phyloP scores from a whole-genome alignment of 441 rosid species.

The Hura crepitans region DNA sequence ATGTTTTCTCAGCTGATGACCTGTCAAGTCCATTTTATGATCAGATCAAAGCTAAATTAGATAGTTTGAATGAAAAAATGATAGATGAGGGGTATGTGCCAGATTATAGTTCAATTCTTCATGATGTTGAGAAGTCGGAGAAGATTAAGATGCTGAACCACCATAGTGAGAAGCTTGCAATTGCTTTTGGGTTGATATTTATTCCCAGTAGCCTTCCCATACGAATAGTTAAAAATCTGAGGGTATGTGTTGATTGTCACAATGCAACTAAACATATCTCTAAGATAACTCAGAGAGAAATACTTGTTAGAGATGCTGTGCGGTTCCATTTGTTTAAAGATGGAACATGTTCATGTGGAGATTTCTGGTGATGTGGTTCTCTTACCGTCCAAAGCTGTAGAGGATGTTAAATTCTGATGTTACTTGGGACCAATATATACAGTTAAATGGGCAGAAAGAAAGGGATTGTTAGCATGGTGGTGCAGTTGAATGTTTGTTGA shows the following conservation, averaged over 20 bases:
- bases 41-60: constrained; percentile 67
- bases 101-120: constrained; percentile 64
- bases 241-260: constrained; percentile 91
- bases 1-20: constrained; percentile 81
- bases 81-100: constrained; percentile 71
- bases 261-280: constrained; percentile 84
- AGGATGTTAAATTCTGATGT: neutral
- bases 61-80: constrained; percentile 51
- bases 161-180: constrained; percentile 92
- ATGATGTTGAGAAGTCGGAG: constrained; percentile 64
- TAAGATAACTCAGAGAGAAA: constrained; percentile 75
- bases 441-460: neutral
- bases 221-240: constrained; percentile 67
- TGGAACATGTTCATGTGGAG: constrained; percentile 92
- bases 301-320: constrained; percentile 85
- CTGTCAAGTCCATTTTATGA: constrained; percentile 61
- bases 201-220: constrained; percentile 66
- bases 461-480: constrained; percentile 7
- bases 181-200: constrained; percentile 78
- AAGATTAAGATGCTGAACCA: constrained; percentile 77
- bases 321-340: constrained; percentile 80
- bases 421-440: constrained; percentile 11
- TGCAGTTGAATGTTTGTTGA: neutral
- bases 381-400: constrained; percentile 4
- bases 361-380: constrained; percentile 67